phyloP scores from a whole-genome alignment of 768 basidiomycete species.

The Panaeolus papilionaceus region DNA sequence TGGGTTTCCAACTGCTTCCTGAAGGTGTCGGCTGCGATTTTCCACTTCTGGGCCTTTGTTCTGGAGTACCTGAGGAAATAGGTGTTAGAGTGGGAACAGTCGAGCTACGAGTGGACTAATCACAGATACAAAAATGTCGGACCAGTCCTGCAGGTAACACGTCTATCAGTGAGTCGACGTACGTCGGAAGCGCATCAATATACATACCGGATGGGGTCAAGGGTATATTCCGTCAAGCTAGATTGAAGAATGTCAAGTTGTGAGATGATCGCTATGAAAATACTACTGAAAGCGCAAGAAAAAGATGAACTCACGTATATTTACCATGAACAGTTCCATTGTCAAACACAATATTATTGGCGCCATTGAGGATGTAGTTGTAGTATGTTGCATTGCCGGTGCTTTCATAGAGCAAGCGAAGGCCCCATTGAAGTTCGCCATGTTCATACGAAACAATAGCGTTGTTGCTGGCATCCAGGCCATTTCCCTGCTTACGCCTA shows the following conservation, averaged over 20 bases:
- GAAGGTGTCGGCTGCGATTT: conserved; percentile 46
- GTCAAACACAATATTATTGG: conserved; percentile 43
- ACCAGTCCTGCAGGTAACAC: conserved; percentile 36
- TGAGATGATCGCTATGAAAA: background rate
- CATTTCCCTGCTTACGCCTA: conserved; percentile 49
- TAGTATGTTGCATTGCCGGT: conserved; percentile 49
- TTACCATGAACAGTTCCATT: conserved; percentile 46
- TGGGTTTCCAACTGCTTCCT: conserved; percentile 46
- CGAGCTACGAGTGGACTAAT: background rate
- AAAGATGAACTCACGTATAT: conserved; percentile 38
- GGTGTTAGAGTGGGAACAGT: background rate
- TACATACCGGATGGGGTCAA: conserved; percentile 43
- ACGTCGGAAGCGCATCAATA: background rate
- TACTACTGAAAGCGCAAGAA: background rate
- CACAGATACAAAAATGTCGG: conserved; percentile 47
- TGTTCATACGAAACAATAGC: conserved; percentile 48
- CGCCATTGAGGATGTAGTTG: conserved; percentile 45
- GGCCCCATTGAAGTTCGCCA: conserved; percentile 46
- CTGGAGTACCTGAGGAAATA: conserved; percentile 36
- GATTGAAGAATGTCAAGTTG: background rate
- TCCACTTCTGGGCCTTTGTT: conserved; percentile 45
- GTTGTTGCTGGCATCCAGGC: conserved; percentile 38
- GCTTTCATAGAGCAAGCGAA: conserved; percentile 45
- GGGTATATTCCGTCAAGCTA: conserved; percentile 39
- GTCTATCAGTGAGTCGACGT: background rate